phyloP scores from a whole-genome alignment of 257 asterid genomes.

The Verbascum thapsus region DNA sequence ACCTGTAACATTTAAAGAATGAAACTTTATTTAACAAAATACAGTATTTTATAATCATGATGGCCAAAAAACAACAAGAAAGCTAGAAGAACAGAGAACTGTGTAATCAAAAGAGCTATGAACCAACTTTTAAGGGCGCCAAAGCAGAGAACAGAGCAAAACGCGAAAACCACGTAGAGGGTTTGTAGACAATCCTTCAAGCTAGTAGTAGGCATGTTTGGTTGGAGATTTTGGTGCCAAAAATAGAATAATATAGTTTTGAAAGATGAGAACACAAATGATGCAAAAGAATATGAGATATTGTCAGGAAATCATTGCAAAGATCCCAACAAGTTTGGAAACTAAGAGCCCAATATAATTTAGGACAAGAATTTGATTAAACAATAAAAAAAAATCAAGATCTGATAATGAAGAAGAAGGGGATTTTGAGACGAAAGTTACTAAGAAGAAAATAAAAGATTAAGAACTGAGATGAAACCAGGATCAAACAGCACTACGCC shows the following conservation, averaged over 20 bases:
- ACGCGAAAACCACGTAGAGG: slow-evolving; percentile 64
- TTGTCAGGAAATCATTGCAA: neutral
- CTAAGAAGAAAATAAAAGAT: no score
- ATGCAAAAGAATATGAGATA: no score
- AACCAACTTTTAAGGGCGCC: slow-evolving; percentile 87
- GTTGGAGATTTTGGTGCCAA: neutral
- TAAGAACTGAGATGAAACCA: no score
- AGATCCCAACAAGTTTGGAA: slow-evolving; percentile 21
- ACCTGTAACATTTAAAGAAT: slow-evolving; percentile 52
- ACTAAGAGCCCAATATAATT: slow-evolving; percentile 24
- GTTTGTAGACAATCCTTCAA: slow-evolving; percentile 47
- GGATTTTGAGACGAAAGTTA: slow-evolving; percentile 12
- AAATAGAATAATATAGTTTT: neutral
- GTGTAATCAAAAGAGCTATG: neutral
- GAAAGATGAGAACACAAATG: no score
- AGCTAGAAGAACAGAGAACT: neutral
- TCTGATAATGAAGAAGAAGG: neutral
- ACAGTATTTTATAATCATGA: slow-evolving; percentile 3
- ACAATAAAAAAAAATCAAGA: no score
- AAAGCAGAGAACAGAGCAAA: slow-evolving; percentile 65
- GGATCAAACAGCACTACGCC: no score
- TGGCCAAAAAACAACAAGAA: no score
- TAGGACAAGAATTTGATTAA: neutral
- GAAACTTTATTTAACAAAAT: neutral
- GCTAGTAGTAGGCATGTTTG: slow-evolving; percentile 49